A percentile compares a stretch with the other conserved stretches of the same genome.
Evolutionary conservation across 345 rosid species (phyloP).

Genomic region (Mangifera indica): DNA sequence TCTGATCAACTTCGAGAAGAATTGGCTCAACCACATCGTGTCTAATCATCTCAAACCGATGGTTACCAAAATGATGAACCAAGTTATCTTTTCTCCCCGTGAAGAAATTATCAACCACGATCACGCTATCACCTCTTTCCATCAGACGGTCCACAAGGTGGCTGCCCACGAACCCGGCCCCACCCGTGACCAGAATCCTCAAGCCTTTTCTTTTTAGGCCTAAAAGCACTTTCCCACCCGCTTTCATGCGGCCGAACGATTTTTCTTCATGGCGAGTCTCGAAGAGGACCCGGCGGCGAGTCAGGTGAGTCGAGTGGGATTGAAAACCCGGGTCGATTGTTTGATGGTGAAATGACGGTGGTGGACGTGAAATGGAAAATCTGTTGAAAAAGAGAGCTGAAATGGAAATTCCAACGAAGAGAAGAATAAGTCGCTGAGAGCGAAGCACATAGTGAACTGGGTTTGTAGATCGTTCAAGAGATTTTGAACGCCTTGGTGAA

Average conservation of each 20-base stretch:
- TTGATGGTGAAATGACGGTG: background rate
- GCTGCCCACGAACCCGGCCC: conserved; percentile 89
- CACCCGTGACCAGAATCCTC: conserved; percentile 75
- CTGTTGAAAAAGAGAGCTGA: conserved; percentile 56
- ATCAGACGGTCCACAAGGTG: conserved; percentile 88
- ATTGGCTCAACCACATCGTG: conserved; percentile 86
- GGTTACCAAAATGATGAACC: conserved; percentile 70
- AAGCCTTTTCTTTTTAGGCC: conserved; percentile 54
- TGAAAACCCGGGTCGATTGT: conserved; percentile 21
- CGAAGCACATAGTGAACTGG: conserved; percentile 48
- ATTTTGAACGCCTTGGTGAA: too few relatives aligned
- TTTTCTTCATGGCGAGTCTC: conserved; percentile 14
- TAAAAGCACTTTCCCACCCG: conserved; percentile 49
- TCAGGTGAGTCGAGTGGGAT: conserved; percentile 19
- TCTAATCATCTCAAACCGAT: conserved; percentile 69
- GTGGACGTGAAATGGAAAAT: conserved; percentile 31
- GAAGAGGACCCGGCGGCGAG: conserved; percentile 30
- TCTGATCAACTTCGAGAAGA: conserved; percentile 83
- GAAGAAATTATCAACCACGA: conserved; percentile 77
- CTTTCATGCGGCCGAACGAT: background rate
- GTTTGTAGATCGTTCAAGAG: background rate
- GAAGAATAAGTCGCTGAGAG: conserved; percentile 50
- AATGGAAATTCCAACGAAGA: conserved; percentile 61
- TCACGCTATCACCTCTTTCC: conserved; percentile 70
- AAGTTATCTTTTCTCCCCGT: conserved; percentile 76